Evolutionary conservation across 2,329 filamentous ascomycete genomes (phyloP).

Genomic region (Lecanosticta acicola): DNA sequence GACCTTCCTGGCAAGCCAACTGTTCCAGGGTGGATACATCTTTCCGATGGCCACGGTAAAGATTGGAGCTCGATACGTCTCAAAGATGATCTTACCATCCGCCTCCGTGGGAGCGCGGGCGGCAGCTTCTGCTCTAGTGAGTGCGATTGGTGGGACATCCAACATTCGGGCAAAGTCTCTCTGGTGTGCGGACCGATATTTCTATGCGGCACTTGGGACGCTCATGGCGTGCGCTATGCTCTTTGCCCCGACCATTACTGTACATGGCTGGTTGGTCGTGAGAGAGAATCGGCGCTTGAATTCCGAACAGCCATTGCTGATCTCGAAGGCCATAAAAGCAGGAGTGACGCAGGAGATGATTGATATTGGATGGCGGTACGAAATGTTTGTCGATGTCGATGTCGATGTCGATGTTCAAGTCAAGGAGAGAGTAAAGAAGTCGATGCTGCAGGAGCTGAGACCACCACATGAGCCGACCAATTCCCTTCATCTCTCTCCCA

Average conservation of each 20-base stretch:
- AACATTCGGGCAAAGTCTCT: conserved; percentile 36
- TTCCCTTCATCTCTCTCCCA: neutral
- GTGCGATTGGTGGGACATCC: conserved; percentile 26
- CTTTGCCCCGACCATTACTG: neutral
- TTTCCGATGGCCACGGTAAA: conserved; percentile 14
- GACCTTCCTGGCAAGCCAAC: conserved; percentile 3
- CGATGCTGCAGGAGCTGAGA: neutral
- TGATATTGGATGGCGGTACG: conserved; percentile 40
- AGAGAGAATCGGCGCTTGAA: conserved; percentile 3
- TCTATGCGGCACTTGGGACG: conserved; percentile 40
- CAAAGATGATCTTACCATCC: conserved; percentile 32
- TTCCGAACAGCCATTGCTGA: neutral
- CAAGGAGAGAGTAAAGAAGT: neutral
- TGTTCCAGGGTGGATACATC: conserved; percentile 7
- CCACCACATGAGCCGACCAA: neutral
- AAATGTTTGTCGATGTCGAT: conserved; percentile 32
- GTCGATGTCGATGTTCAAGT: neutral
- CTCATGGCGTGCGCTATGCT: conserved; percentile 26
- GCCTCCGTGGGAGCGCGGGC: conserved; percentile 20
- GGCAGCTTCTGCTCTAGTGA: conserved; percentile 20
- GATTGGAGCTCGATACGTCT: conserved; percentile 18
- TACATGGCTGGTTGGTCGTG: conserved; percentile 3
- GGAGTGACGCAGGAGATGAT: conserved; percentile 44
- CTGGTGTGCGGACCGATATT: conserved; percentile 35
- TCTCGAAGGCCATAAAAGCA: conserved; percentile 37